phyloP scores from a whole-genome alignment of 805 yeast species.

The Zygosaccharomyces gambellarensis region DNA sequence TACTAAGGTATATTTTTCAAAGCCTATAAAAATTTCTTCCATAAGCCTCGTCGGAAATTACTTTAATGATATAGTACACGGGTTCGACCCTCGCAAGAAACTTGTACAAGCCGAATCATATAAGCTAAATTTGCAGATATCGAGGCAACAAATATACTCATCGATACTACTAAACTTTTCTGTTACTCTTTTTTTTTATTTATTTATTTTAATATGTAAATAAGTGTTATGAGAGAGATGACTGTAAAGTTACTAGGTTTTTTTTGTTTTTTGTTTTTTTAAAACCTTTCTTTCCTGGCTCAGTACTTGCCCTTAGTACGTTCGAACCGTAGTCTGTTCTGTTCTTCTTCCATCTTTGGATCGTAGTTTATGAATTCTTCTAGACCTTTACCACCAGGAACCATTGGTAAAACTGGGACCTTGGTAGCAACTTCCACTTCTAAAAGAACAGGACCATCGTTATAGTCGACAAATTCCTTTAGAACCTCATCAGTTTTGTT shows the following conservation, averaged over 20 bases:
- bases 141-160: neutral
- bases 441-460: constrained; percentile 76
- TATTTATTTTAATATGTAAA: neutral
- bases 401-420: constrained; percentile 97
- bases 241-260: too few species aligned
- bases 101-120: neutral
- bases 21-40: neutral
- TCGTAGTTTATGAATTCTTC: constrained; percentile 90
- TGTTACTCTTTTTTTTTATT: neutral
- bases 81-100: neutral
- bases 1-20: neutral
- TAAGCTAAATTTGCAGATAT: neutral
- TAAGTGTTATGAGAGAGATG: neutral
- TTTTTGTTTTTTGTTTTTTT: neutral
- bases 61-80: neutral
- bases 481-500: constrained; percentile 57
- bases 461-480: constrained; percentile 62
- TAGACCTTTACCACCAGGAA: constrained; percentile 90
- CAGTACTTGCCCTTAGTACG: constrained; percentile 72
- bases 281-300: constrained; percentile 1
- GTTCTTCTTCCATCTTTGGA: constrained; percentile 70
- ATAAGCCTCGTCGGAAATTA: neutral
- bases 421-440: constrained; percentile 86
- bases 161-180: neutral
- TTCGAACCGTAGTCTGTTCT: constrained; percentile 58